Percentiles rank a stretch among this genome's conserved stretches.
phyloP scores from a whole-genome alignment of 306 rosid genomes.

The Morella rubra region DNA sequence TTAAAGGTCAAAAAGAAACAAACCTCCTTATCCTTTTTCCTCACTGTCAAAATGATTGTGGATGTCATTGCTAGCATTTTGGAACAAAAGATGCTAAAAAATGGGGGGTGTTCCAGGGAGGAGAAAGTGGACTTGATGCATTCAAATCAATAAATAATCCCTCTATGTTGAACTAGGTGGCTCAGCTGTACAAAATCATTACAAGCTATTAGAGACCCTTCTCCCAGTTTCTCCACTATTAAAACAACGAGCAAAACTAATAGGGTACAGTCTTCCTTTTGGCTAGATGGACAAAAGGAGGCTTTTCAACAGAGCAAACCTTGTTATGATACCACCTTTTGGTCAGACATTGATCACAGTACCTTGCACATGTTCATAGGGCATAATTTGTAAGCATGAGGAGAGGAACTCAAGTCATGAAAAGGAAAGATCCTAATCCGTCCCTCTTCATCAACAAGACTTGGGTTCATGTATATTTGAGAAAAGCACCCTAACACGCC shows the following conservation, averaged over 20 bases:
- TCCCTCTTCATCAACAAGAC: slow-evolving; percentile 47
- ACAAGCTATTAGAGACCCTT: not conserved
- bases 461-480: slow-evolving; percentile 52
- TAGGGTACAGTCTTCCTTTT: no score
- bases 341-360: not conserved
- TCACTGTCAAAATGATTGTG: not conserved
- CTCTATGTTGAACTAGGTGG: not conserved
- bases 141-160: no score
- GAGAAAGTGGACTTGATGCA: not conserved
- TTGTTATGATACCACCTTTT: no score
- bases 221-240: not conserved
- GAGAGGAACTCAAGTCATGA: slow-evolving; percentile 44
- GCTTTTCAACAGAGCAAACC: no score
- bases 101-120: not conserved
- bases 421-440: slow-evolving; percentile 61
- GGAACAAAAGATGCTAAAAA: not conserved
- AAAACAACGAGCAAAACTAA: no score
- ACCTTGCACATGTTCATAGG: slow-evolving; percentile 88
- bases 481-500: slow-evolving; percentile 65
- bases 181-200: not conserved
- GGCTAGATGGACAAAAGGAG: no score
- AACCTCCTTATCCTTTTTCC: not conserved
- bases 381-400: slow-evolving; percentile 67
- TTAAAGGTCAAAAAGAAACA: not conserved
- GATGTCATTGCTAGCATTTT: not conserved